phyloP scores from a whole-genome alignment of 2,329 filamentous ascomycete species.

The Monosporascus cannonballus region DNA sequence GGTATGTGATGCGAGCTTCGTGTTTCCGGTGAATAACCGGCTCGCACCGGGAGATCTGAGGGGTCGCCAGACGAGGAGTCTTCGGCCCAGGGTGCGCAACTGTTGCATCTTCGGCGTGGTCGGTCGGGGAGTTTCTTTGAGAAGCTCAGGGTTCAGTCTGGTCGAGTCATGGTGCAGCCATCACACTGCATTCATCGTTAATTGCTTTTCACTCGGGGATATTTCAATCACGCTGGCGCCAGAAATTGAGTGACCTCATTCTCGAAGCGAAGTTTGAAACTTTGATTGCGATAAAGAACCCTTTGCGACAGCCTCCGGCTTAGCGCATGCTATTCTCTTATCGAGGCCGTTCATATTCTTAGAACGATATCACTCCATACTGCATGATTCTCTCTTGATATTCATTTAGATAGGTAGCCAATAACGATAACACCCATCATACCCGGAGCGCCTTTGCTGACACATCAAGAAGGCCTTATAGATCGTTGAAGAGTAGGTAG shows the following conservation, averaged over 20 bases:
- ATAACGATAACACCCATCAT: too few species aligned
- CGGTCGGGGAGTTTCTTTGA: not conserved
- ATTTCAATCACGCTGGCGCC: too few species aligned
- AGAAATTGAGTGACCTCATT: too few species aligned
- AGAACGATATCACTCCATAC: too few species aligned
- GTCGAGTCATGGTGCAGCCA: not conserved
- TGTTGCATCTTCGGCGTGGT: not conserved
- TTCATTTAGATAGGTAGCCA: too few species aligned
- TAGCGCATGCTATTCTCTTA: not conserved
- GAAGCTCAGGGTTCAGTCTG: not conserved
- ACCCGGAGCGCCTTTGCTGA: too few species aligned
- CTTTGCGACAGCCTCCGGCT: not conserved
- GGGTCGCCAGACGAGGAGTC: not conserved
- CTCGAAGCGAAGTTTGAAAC: too few species aligned
- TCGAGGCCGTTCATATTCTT: not conserved
- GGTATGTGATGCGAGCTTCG: constrained; percentile 32
- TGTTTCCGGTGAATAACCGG: constrained; percentile 53
- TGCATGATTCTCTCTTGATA: too few species aligned
- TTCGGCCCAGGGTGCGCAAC: not conserved
- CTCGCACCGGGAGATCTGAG: not conserved
- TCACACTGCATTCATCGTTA: not conserved
- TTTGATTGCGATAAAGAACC: not conserved
- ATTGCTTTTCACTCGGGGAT: not conserved
- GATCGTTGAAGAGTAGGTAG: too few species aligned
- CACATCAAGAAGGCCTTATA: too few species aligned